phyloP scores from a whole-genome alignment of 805 yeast genomes.

The Yarrowia sp. region DNA sequence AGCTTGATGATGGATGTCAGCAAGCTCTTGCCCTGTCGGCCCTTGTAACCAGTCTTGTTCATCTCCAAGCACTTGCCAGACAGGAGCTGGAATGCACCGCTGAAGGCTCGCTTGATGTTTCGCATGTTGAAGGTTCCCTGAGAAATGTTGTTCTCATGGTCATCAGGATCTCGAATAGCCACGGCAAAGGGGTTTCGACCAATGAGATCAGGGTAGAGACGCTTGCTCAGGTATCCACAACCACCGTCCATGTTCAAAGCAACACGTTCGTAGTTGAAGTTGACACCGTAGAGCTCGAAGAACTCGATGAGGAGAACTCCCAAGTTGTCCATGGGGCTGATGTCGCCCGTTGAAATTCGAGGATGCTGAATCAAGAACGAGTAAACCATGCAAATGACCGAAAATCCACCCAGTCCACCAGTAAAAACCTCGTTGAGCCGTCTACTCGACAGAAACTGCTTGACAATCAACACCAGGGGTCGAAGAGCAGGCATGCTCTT shows the following conservation, averaged over 20 bases:
- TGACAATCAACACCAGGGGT: conserved; percentile 75
- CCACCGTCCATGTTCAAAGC: conserved; percentile 64
- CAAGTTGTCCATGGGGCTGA: conserved; percentile 67
- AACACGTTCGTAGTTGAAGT: conserved; percentile 79
- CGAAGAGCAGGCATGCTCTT: conserved; percentile 71
- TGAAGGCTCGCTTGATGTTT: conserved; percentile 79
- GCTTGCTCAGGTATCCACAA: conserved; percentile 59
- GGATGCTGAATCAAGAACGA: conserved; percentile 81
- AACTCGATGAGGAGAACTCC: conserved; percentile 88
- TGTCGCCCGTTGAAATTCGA: conserved; percentile 61
- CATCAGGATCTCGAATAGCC: conserved; percentile 88
- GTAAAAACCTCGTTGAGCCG: conserved; percentile 80
- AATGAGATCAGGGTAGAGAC: conserved; percentile 50
- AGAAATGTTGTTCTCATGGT: conserved; percentile 75
- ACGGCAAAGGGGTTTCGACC: conserved; percentile 58
- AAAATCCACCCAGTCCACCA: conserved; percentile 94
- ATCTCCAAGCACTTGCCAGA: conserved; percentile 73
- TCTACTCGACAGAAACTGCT: conserved; percentile 79
- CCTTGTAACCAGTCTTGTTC: conserved; percentile 61
- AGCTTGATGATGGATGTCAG: conserved; percentile 76
- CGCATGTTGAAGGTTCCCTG: conserved; percentile 79
- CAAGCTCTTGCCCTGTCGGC: conserved; percentile 67
- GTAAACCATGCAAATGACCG: conserved; percentile 82
- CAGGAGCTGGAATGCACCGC: conserved; percentile 79
- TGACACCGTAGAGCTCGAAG: conserved; percentile 86